A percentile compares a stretch with the other conserved stretches of the same genome.
These are phyloP conservation scores for Fusarium sp. DNA, from an alignment of 2,329 filamentous ascomycete genomes.

Conservation along the genomic window DNA sequence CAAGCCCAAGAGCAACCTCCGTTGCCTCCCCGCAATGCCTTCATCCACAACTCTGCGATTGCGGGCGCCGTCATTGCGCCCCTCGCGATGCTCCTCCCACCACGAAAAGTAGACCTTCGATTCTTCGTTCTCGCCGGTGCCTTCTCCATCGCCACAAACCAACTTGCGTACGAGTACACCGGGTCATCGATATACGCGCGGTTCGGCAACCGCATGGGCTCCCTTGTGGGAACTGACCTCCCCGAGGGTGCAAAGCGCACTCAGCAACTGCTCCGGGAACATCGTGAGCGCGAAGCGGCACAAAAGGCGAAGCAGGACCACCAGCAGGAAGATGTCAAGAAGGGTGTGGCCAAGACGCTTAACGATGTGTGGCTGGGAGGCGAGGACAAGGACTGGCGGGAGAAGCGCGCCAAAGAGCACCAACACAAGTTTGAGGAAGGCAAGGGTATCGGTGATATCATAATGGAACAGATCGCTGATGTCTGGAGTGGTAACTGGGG, in stretches of 20 bases:
- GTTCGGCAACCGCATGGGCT: slow-evolving; percentile 54
- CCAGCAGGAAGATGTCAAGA: slow-evolving; percentile 45
- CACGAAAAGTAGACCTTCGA: slow-evolving; percentile 61
- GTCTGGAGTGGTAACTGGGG: slow-evolving; percentile 56
- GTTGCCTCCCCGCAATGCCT: slow-evolving; percentile 48
- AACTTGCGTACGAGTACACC: slow-evolving; percentile 65
- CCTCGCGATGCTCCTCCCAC: slow-evolving; percentile 60
- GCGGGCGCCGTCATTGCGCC: slow-evolving; percentile 58
- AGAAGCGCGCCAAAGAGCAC: slow-evolving; percentile 61
- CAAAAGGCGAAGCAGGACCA: slow-evolving; percentile 37
- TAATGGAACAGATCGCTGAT: slow-evolving; percentile 65
- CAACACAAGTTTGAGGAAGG: slow-evolving; percentile 63
- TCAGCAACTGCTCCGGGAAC: slow-evolving; percentile 58
- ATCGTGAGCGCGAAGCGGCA: slow-evolving; percentile 52
- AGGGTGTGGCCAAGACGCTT: slow-evolving; percentile 48
- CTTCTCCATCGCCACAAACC: slow-evolving; percentile 63
- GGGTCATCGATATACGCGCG: slow-evolving; percentile 62
- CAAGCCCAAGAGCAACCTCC: slow-evolving; percentile 38
- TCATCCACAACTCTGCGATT: slow-evolving; percentile 59
- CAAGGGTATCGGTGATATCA: slow-evolving; percentile 64
- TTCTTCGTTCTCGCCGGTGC: slow-evolving; percentile 59
- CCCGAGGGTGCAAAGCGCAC: slow-evolving; percentile 63
- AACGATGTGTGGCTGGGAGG: slow-evolving; percentile 67
- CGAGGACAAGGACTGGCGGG: slow-evolving; percentile 63
- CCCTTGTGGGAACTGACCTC: slow-evolving; percentile 62